A percentile compares a stretch with the other conserved stretches of the same genome.
Conservation (phyloP, 23 red algal species). For the Cyanidiococcus yangmingshanensis region DNA sequence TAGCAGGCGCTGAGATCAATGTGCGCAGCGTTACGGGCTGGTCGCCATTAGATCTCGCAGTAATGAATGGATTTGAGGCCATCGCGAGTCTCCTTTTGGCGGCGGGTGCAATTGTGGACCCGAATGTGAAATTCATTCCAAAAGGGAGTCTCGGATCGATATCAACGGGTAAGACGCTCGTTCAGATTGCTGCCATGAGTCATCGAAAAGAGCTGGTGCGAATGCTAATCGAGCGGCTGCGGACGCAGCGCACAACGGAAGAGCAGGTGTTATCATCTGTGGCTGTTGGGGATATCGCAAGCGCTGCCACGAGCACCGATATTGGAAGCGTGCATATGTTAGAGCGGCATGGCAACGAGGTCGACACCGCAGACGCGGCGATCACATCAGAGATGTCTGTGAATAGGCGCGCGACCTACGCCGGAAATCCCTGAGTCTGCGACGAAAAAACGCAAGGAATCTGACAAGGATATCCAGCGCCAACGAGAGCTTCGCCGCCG, state of each 20-base stretch:
- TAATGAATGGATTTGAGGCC: constrained; percentile 42
- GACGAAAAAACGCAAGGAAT: background rate
- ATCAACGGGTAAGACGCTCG: constrained; percentile 44
- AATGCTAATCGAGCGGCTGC: constrained; percentile 46
- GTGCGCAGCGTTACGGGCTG: constrained; percentile 57
- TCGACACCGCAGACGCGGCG: too few species aligned
- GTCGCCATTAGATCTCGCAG: constrained; percentile 80
- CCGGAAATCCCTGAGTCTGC: background rate
- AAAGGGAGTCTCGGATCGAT: background rate
- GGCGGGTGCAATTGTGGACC: constrained; percentile 33
- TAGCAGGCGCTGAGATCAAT: constrained; percentile 64
- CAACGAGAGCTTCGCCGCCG: constrained; percentile 42
- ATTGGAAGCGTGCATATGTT: background rate
- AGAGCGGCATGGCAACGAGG: too few species aligned
- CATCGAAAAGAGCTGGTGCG: constrained; percentile 66
- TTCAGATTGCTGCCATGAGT: constrained; percentile 62
- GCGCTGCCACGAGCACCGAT: background rate
- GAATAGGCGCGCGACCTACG: too few species aligned
- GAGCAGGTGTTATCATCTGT: background rate
- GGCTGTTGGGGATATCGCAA: background rate
- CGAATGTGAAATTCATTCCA: background rate
- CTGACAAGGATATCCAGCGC: constrained; percentile 17
- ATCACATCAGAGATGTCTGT: too few species aligned
- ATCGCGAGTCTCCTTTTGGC: constrained; percentile 13
- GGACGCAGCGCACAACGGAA: constrained; percentile 38